phyloP scores from a whole-genome alignment of 2,329 filamentous ascomycete species.

The Aspergillus sp. region DNA sequence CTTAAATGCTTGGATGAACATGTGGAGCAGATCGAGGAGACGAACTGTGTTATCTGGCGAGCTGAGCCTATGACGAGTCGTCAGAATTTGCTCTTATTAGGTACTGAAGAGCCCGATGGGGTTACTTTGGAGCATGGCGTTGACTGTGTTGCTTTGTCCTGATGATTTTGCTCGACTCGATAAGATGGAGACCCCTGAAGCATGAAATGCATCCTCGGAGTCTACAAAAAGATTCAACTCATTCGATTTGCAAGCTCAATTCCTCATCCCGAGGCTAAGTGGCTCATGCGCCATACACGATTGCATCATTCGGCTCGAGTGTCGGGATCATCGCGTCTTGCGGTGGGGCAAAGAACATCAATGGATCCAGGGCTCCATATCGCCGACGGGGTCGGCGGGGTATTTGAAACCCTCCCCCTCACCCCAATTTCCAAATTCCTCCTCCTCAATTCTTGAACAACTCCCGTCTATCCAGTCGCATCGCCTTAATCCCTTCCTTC shows the following conservation, averaged over 20 bases:
- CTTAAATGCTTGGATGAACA: constrained; percentile 4
- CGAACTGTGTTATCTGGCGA: constrained; percentile 7
- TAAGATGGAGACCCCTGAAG: no score
- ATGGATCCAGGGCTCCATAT: not conserved
- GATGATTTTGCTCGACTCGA: not conserved
- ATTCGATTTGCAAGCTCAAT: no score
- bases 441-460: no score
- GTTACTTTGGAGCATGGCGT: not conserved
- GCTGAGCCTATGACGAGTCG: constrained; percentile 9
- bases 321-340: not conserved
- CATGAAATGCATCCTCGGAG: no score
- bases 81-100: constrained; percentile 7
- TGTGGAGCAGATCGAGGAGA: constrained; percentile 4
- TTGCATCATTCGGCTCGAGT: not conserved
- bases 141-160: not conserved
- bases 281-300: not conserved
- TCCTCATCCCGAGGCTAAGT: no score
- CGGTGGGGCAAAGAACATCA: not conserved
- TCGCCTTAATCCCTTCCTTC: not conserved
- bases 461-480: no score
- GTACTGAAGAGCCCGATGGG: not conserved
- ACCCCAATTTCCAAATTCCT: not conserved
- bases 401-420: not conserved
- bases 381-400: no score
- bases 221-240: no score